Base-by-base conservation (phyloP, 2,329 filamentous ascomycete species). In the Penicillium vulpinum region DNA sequence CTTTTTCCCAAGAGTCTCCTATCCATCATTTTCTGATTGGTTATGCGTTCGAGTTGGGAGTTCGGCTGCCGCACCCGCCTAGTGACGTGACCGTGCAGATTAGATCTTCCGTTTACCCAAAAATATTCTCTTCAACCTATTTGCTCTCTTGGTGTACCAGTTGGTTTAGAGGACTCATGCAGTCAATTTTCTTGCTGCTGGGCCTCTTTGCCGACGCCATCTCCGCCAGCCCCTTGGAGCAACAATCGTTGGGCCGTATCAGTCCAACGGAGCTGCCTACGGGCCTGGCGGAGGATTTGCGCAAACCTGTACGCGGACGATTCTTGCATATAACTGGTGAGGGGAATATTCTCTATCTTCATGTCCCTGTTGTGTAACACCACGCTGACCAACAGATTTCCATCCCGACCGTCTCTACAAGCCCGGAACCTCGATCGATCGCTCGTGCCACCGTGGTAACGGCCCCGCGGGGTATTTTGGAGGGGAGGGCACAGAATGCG, bases 391-490 rank as follows among this genome's bases (percentile, higher is more conserved):
- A 33, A 43, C 43, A 96, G 94, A 99, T 77, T 84, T 97, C 66
- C 94, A 99, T 70, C 91, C 92, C 45, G 94, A 99, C 73, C 85
- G 85, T 41, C 90, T 90, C 75, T 99, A 97, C 81, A 88, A 91
- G 74, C 75, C 84, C 8, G 88, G 92, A 73, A 84, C 90, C 11
- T 89, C 89, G 24, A 89, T 89, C 43, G 80, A 83, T 61, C 88
- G 56, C 16, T 62, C 88, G 59, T 99, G 94, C 75, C 94, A 99
- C 71, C 83, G 87, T 54, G 87, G 88, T 57, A 79, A 85, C 57
- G 94, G 94, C 13, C 79, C 85, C 6, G 89, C 93, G 8, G 93
- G 92, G 44, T 80, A 83, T 49, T 94, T 91, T 70, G 94, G 94
- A 68, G 88, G 92, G 54, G 90, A 94, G 74, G 91, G 87, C 1